A percentile compares a stretch with the other conserved stretches of the same genome.
phyloP scores from a whole-genome alignment of 495 filamentous ascomycete species.

The Neurospora terricola region DNA sequence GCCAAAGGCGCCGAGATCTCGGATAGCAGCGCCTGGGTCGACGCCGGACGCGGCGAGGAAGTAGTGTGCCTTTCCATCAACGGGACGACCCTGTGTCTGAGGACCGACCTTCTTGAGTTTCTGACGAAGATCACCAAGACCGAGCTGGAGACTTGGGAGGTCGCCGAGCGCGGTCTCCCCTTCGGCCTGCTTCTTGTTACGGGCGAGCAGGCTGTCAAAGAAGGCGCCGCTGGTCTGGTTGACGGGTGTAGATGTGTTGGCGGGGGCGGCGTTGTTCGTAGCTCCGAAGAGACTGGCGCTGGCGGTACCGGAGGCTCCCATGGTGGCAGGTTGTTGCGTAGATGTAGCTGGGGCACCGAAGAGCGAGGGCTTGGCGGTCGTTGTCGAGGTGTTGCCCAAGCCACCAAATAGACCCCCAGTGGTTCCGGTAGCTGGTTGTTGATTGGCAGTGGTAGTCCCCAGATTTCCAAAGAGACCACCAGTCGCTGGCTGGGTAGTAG shows the following conservation, averaged over 20 bases:
- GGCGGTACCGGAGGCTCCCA: neutral
- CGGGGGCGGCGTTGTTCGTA: slow-evolving; percentile 1
- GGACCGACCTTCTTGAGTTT: slow-evolving; percentile 68
- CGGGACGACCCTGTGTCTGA: slow-evolving; percentile 34
- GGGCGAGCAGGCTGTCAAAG: slow-evolving; percentile 79
- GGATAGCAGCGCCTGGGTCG: slow-evolving; percentile 63
- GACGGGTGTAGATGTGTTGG: slow-evolving; percentile 3
- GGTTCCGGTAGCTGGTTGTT: neutral
- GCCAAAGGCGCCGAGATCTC: slow-evolving; percentile 57
- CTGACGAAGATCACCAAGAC: slow-evolving; percentile 76
- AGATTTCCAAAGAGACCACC: slow-evolving; percentile 10
- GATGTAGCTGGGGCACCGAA: slow-evolving; percentile 12
- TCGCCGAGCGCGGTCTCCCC: slow-evolving; percentile 44
- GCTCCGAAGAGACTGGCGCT: slow-evolving; percentile 8
- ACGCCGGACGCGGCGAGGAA: slow-evolving; percentile 85
- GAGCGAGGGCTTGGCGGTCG: slow-evolving; percentile 10
- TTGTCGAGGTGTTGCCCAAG: slow-evolving; percentile 1
- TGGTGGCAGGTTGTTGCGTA: slow-evolving; percentile 1
- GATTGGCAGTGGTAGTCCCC: neutral
- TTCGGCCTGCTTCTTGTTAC: slow-evolving; percentile 54
- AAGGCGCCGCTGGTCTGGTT: slow-evolving; percentile 47
- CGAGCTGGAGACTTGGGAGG: slow-evolving; percentile 66
- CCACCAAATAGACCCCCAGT: slow-evolving; percentile 1
- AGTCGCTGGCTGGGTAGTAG: neutral
- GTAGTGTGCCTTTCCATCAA: slow-evolving; percentile 68